These are phyloP conservation scores for Ramularia endophylla DNA, from an alignment of 2,329 filamentous ascomycete species.

Conservation along the genomic window DNA sequence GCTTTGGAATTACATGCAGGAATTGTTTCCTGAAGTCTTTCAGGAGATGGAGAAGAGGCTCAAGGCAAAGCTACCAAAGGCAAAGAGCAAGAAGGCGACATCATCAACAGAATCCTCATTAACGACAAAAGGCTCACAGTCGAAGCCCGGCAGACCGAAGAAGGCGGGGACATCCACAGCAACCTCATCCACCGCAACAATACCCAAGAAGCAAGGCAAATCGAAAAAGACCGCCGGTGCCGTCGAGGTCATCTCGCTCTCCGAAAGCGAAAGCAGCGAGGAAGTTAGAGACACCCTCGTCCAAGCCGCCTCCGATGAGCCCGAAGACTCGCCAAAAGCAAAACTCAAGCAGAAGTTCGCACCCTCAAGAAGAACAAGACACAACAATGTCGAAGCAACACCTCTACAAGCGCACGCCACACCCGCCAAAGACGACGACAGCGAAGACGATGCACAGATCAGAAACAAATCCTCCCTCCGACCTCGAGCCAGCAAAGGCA, in stretches of 20 bases:
- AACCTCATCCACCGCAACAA: conserved; percentile 13
- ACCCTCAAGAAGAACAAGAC: conserved; percentile 4
- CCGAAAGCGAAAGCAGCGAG: conserved; percentile 7
- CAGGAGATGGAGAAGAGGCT: conserved; percentile 10
- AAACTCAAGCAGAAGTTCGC: conserved; percentile 4
- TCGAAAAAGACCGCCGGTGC: conserved; percentile 18
- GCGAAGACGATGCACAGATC: conserved; percentile 14
- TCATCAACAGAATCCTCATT: conserved; percentile 17
- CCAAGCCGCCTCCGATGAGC: not conserved
- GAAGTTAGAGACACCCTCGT: conserved; percentile 1
- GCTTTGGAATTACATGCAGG: conserved; percentile 37
- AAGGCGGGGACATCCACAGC: conserved; percentile 15
- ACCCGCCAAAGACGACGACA: conserved; percentile 15
- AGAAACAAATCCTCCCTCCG: conserved; percentile 29
- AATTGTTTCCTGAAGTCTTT: conserved; percentile 29
- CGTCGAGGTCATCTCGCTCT: conserved; percentile 17
- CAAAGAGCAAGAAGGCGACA: conserved; percentile 10
- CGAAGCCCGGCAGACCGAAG: conserved; percentile 16
- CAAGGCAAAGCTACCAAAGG: conserved; percentile 6
- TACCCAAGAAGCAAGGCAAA: conserved; percentile 15
- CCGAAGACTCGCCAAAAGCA: not conserved
- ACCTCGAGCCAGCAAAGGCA: conserved; percentile 27
- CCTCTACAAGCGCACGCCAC: conserved; percentile 11
- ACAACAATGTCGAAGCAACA: conserved; percentile 5
- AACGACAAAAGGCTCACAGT: not conserved